Conservation (phyloP, 2,329 filamentous ascomycete genomes). For the Claviceps sp. region DNA sequence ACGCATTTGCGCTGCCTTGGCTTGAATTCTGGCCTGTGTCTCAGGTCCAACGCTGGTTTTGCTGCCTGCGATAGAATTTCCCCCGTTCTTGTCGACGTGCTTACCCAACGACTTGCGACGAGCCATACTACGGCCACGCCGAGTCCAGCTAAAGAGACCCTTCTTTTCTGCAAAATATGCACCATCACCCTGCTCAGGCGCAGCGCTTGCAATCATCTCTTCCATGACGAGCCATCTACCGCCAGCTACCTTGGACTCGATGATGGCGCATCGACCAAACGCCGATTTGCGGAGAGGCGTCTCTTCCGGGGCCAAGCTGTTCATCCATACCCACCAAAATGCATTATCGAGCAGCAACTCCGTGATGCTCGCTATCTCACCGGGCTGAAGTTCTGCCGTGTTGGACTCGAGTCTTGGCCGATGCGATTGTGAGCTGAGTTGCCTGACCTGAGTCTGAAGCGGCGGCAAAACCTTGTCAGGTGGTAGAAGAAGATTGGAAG, state of each 20-base stretch:
- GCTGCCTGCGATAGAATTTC: slow-evolving; percentile 37
- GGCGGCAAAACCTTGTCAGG: slow-evolving; percentile 86
- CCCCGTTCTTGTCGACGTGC: slow-evolving; percentile 34
- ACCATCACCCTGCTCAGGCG: slow-evolving; percentile 67
- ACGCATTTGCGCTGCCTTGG: slow-evolving; percentile 74
- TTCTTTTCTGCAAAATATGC: slow-evolving; percentile 95
- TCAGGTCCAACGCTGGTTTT: slow-evolving; percentile 80
- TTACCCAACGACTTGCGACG: slow-evolving; percentile 62
- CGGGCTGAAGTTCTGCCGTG: slow-evolving; percentile 59
- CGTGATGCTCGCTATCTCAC: slow-evolving; percentile 86
- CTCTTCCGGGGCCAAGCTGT: slow-evolving; percentile 83
- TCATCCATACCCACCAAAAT: slow-evolving; percentile 99
- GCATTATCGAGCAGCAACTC: slow-evolving; percentile 80
- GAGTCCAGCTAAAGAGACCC: slow-evolving; percentile 78
- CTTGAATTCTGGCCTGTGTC: slow-evolving; percentile 85
- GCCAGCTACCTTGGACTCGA: slow-evolving; percentile 72
- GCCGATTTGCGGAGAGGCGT: slow-evolving; percentile 73
- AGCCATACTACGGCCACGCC: slow-evolving; percentile 45
- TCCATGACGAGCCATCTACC: slow-evolving; percentile 91
- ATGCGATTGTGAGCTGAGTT: slow-evolving; percentile 79
- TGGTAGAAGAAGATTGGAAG: slow-evolving; percentile 63
- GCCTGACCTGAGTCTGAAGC: slow-evolving; percentile 56
- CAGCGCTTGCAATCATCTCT: slow-evolving; percentile 89
- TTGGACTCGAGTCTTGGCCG: slow-evolving; percentile 57
- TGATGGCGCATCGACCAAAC: slow-evolving; percentile 83